These are phyloP conservation scores for Volvox africanus DNA, from an alignment of 139 green algal species.

Conservation along the genomic window DNA sequence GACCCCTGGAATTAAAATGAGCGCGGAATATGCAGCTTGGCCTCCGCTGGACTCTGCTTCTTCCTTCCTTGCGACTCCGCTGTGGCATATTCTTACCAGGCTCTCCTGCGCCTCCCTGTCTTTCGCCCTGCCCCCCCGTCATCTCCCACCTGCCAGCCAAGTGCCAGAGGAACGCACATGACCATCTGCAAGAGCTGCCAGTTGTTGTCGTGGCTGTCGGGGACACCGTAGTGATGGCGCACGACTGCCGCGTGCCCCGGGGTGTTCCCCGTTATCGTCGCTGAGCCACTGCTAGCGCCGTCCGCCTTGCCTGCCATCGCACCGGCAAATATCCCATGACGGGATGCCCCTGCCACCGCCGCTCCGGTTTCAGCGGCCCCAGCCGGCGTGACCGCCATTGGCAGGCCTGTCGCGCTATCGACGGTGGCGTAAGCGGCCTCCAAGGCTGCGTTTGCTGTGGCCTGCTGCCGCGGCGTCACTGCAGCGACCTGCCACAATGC, in stretches of 20 bases:
- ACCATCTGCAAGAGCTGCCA: conserved; percentile 70
- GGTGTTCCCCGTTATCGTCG: neutral
- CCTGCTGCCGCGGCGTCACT: conserved; percentile 21
- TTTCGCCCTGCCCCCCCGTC: neutral
- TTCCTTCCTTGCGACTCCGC: no score
- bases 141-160: conserved; percentile 59
- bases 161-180: conserved; percentile 67
- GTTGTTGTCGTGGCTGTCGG: conserved; percentile 74
- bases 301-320: neutral
- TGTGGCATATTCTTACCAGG: no score
- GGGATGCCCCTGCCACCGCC: neutral
- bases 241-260: neutral
- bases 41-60: no score
- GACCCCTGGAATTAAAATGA: no score
- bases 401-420: neutral
- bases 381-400: neutral
- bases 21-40: no score
- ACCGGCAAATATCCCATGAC: neutral
- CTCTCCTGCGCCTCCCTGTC: no score
- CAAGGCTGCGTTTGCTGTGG: neutral
- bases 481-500: conserved; percentile 2
- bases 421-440: neutral
- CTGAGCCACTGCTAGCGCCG: neutral
- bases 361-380: conserved; percentile 1
- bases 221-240: conserved; percentile 42